Base-by-base conservation (phyloP, 1,284 basidiomycete species). In the Xerocomus amazonicus region DNA sequence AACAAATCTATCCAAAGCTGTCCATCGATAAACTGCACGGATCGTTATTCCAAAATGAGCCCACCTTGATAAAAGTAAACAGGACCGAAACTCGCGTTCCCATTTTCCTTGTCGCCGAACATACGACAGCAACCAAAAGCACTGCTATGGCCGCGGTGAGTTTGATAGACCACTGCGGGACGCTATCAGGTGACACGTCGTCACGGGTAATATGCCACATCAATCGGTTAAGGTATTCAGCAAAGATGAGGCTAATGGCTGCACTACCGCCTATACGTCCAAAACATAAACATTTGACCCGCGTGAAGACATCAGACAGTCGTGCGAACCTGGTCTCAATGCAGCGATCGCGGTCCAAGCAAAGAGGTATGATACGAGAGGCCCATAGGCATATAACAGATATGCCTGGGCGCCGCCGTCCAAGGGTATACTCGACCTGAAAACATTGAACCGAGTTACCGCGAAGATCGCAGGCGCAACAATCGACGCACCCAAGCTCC, bases 121-220 rank as follows among this genome's bases (percentile, higher is more conserved):
- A 94, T 3, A 97, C 72, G 6, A 80, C 57, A 0, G 87, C 84
- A 28, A 97, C 84, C 34, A 87, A 48, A 3, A 85, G 53, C 19
- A 97, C 80, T 48, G 92, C 90, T 38, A 77, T 69, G 34, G 81
- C 70, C 8, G 92, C 96, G 26, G 90, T 92, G 51, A 94, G 70
- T 72, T 96, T 97, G 71, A 91, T 91, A n/a, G 89, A 83, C 93
- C 92, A 97, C 55, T 87, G 81, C 31, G 95, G 92, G 48, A 96
- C 85, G 38, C 80, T 82, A 61, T 90, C 84, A 7, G 83, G 80
- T 29, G 87, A 84, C 60, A 81, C 79, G 56, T 83, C 78, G 63
- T 77, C 73, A 51, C 75, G 72, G 16, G 79, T 78, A 50, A 72
- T 75, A 63, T 87, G 82, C 79, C 82, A 84, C 62, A 90, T 78